Evolutionary conservation across 805 yeast species (phyloP).

Genomic region (Hemisphaericaspora nanyangensis): DNA sequence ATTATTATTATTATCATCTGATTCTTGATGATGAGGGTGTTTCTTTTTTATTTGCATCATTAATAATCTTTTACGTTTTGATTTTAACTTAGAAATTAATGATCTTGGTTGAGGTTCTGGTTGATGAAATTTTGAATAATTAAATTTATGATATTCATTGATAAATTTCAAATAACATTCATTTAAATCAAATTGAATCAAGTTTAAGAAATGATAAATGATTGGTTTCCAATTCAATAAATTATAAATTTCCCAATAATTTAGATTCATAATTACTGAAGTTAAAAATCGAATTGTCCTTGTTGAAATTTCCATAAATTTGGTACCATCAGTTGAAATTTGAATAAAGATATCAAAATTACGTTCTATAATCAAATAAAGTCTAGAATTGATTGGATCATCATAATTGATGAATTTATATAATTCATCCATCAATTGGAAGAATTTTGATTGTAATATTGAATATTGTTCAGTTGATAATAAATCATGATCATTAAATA

Average conservation of each 20-base stretch:
- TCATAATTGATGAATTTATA: constrained; percentile 16
- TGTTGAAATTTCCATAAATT: constrained; percentile 29
- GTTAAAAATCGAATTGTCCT: constrained; percentile 35
- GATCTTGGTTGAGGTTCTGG: constrained; percentile 12
- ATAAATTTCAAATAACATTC: constrained; percentile 37
- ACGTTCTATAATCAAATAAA: constrained; percentile 32
- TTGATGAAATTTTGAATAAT: constrained; percentile 19
- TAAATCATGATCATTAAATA: constrained; percentile 15
- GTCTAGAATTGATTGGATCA: constrained; percentile 27
- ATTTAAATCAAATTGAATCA: constrained; percentile 37
- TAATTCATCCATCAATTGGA: constrained; percentile 21
- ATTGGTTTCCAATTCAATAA: constrained; percentile 40
- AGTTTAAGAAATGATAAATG: constrained; percentile 34
- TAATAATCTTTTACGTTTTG: no score
- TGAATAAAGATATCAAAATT: constrained; percentile 38
- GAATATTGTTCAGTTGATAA: constrained; percentile 1
- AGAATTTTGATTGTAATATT: constrained; percentile 22
- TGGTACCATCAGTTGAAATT: constrained; percentile 25
- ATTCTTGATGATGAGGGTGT: not conserved
- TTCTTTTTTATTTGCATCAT: constrained; percentile 3
- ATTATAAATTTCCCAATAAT: constrained; percentile 44
- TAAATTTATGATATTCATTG: constrained; percentile 27
- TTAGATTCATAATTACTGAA: constrained; percentile 30
- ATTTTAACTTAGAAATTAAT: not conserved
- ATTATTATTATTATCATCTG: no score